A percentile compares a stretch with the other conserved stretches of the same genome.
Evolutionary conservation across 192 early-diverging fungal genomes (phyloP).

Genomic region (Backusella mclennaniae): DNA sequence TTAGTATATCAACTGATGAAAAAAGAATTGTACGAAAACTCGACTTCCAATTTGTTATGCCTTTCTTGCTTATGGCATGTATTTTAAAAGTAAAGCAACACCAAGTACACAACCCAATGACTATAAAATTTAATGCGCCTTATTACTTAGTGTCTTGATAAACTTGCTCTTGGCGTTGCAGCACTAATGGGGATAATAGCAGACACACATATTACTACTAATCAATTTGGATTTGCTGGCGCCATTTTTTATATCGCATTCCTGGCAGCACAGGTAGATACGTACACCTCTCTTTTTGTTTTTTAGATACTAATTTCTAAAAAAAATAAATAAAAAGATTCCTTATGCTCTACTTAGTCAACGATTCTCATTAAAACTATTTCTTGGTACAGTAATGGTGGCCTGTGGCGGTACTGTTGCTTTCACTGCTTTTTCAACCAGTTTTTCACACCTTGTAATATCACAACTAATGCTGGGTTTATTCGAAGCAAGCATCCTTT

Average conservation of each 20-base stretch:
- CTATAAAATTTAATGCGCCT: too few relatives aligned
- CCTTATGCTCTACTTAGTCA: constrained; percentile 23
- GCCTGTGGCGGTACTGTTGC: constrained; percentile 15
- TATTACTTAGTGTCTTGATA: constrained; percentile 19
- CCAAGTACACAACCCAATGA: too few relatives aligned
- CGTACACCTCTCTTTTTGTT: too few relatives aligned
- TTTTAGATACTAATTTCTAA: too few relatives aligned
- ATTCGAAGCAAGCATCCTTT: constrained; percentile 19
- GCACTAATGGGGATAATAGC: constrained; percentile 3
- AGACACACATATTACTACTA: constrained; percentile 3
- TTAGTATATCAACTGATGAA: too few relatives aligned
- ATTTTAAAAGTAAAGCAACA: too few relatives aligned
- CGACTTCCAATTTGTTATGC: too few relatives aligned
- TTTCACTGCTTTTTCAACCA: constrained; percentile 6
- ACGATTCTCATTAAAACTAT: neutral
- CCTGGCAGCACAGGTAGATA: constrained; percentile 13
- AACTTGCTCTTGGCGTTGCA: constrained; percentile 12
- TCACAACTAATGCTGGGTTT: constrained; percentile 21
- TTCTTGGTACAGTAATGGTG: constrained; percentile 16
- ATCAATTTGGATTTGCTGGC: constrained; percentile 17
- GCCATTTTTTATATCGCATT: constrained; percentile 23
- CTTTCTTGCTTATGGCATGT: too few relatives aligned
- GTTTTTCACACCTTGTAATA: constrained; percentile 17
- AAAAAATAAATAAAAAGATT: neutral
- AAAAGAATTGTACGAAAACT: too few relatives aligned